Conservation (phyloP, 805 yeast species). For the Suhomyces prunicola region DNA sequence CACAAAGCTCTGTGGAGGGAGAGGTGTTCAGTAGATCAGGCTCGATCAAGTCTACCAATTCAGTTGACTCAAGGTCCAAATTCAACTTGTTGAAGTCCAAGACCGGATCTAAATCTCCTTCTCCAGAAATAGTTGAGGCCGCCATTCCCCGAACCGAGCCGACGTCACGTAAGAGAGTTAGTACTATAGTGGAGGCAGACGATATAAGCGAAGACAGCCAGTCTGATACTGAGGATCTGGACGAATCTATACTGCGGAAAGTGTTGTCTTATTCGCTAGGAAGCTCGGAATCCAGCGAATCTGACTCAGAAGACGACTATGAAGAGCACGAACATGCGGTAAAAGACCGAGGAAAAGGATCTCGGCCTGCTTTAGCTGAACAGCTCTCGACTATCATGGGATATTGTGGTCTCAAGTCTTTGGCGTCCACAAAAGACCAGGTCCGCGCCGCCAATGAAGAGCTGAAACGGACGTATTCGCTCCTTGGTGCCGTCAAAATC, state of each 20-base stretch:
- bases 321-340: slow-evolving; percentile 30
- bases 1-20: not conserved
- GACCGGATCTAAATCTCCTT: not conserved
- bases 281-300: slow-evolving; percentile 7
- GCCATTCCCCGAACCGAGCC: not conserved
- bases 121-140: not conserved
- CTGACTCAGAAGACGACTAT: slow-evolving; percentile 15
- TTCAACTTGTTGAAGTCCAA: not conserved
- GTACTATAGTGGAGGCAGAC: slow-evolving; percentile 27
- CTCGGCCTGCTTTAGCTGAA: slow-evolving; percentile 13
- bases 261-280: not conserved
- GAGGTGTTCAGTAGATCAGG: not conserved
- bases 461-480: slow-evolving; percentile 30
- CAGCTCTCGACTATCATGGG: slow-evolving; percentile 32
- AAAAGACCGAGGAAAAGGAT: slow-evolving; percentile 13
- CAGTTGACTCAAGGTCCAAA: slow-evolving; percentile 1
- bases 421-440: slow-evolving; percentile 12
- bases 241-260: slow-evolving; percentile 6
- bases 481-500: slow-evolving; percentile 22
- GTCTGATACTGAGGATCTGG: slow-evolving; percentile 11
- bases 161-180: slow-evolving; percentile 15
- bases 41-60: slow-evolving; percentile 4
- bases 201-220: slow-evolving; percentile 9
- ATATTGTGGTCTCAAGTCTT: slow-evolving; percentile 30
- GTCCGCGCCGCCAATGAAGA: slow-evolving; percentile 29